phyloP scores from a whole-genome alignment of 495 filamentous ascomycete genomes.

The Amphirosellinia nigrospora region DNA sequence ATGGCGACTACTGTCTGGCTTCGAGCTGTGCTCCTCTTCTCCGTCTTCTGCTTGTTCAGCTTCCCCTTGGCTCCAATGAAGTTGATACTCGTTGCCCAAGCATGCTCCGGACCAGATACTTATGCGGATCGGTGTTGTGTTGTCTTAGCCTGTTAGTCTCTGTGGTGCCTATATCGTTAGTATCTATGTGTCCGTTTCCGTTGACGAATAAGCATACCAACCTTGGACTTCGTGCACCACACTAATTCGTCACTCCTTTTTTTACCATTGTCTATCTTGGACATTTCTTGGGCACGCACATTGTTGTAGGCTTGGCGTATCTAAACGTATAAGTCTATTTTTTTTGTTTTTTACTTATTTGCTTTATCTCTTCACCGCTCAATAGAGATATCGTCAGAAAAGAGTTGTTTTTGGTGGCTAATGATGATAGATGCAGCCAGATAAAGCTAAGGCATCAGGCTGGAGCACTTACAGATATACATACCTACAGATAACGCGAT shows the following conservation, averaged over 20 bases:
- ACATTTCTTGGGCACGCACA: not conserved
- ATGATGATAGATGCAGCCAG: slow-evolving; percentile 32
- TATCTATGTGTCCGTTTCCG: slow-evolving; percentile 32
- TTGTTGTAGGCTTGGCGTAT: slow-evolving; percentile 32
- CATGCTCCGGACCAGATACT: not conserved
- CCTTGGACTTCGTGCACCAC: not conserved
- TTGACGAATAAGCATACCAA: slow-evolving; percentile 28
- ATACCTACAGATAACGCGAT: slow-evolving; percentile 1
- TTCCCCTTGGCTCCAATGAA: not conserved
- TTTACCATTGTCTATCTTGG: slow-evolving; percentile 22
- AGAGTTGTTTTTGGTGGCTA: slow-evolving; percentile 8
- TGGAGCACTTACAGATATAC: not conserved
- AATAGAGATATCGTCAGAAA: slow-evolving; percentile 27
- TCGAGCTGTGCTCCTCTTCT: not conserved
- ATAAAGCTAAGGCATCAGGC: slow-evolving; percentile 27
- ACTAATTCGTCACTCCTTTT: slow-evolving; percentile 6
- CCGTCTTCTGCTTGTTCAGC: not conserved
- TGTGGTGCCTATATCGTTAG: slow-evolving; percentile 11
- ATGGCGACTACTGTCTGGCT: not conserved
- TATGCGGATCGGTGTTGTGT: not conserved
- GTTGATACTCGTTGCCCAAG: not conserved
- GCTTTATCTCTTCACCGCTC: slow-evolving; percentile 43
- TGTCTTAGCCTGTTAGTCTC: not conserved
- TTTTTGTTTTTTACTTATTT: slow-evolving; percentile 21
- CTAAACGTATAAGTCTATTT: slow-evolving; percentile 5